phyloP scores from a whole-genome alignment of 2,329 filamentous ascomycete species.

The Trichoderma lentiforme region DNA sequence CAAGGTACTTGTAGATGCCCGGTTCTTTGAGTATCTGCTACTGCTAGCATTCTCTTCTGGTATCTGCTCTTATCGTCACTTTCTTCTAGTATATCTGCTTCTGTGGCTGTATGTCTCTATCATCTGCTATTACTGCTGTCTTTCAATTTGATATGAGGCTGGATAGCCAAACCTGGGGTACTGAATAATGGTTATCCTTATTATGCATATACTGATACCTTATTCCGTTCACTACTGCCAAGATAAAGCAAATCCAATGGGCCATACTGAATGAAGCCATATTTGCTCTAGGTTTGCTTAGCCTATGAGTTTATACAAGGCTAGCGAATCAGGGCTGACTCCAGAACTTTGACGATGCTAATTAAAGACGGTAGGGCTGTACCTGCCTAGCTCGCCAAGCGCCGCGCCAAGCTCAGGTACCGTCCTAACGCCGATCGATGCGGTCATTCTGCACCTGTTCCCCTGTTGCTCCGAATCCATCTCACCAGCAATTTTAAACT shows the following conservation, averaged over 20 bases:
- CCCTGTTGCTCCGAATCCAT: slow-evolving; percentile 12
- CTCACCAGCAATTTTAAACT: slow-evolving; percentile 13
- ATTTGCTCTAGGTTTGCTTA: background rate
- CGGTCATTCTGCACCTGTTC: background rate
- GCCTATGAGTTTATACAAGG: background rate
- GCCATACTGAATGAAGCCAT: background rate
- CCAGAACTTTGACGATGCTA: background rate
- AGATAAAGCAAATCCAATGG: background rate
- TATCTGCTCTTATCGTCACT: background rate
- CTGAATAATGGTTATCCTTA: background rate
- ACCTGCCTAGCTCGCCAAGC: background rate
- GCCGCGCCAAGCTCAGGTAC: background rate
- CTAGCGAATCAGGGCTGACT: slow-evolving; percentile 1
- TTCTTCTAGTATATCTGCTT: background rate
- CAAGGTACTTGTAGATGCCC: too few species aligned
- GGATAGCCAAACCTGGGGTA: background rate
- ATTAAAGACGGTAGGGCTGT: background rate
- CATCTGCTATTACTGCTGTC: background rate
- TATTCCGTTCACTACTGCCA: background rate
- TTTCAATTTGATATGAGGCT: background rate
- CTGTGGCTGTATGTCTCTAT: background rate
- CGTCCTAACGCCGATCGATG: slow-evolving; percentile 1
- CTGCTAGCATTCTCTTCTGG: background rate
- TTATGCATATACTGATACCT: background rate
- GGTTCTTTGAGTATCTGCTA: too few species aligned